Percentiles rank a stretch among this genome's conserved stretches.
phyloP scores from a whole-genome alignment of 2,329 filamentous ascomycete genomes.

The Fusarium coffeatum region DNA sequence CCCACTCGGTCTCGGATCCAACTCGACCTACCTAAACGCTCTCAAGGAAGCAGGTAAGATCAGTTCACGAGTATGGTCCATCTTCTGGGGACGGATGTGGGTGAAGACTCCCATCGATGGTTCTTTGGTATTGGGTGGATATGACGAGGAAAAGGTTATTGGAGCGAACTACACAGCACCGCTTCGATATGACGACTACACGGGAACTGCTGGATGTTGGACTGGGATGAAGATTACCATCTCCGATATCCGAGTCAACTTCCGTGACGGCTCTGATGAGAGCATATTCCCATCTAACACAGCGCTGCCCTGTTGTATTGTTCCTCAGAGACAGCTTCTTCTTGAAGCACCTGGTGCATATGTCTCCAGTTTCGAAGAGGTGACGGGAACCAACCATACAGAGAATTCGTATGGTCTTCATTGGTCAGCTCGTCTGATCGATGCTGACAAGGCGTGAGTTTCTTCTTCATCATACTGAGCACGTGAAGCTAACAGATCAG shows the following conservation, averaged over 20 bases:
- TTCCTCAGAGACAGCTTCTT: constrained; percentile 49
- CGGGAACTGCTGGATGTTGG: constrained; percentile 31
- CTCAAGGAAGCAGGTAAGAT: constrained; percentile 38
- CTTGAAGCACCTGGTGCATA: constrained; percentile 43
- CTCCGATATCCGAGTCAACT: constrained; percentile 44
- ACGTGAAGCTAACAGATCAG: constrained; percentile 14
- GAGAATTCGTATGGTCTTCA: constrained; percentile 24
- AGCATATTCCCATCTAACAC: constrained; percentile 45
- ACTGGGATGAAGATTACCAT: constrained; percentile 39
- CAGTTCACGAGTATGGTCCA: constrained; percentile 48
- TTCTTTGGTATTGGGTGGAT: constrained; percentile 50
- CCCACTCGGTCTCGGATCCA: constrained; percentile 46
- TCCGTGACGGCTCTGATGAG: constrained; percentile 43
- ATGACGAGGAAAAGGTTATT: constrained; percentile 48
- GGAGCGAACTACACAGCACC: constrained; percentile 46
- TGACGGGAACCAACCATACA: constrained; percentile 25
- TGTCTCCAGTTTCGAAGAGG: constrained; percentile 36
- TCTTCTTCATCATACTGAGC: not conserved
- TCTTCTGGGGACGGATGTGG: constrained; percentile 53
- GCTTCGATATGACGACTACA: constrained; percentile 36
- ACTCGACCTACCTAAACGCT: constrained; percentile 48
- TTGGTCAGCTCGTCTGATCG: constrained; percentile 32
- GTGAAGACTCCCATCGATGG: constrained; percentile 45
- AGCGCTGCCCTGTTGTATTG: constrained; percentile 45
- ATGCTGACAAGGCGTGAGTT: constrained; percentile 34